Conservation (phyloP, 2,329 filamentous ascomycete species). For the Cryphonectria parasitica region DNA sequence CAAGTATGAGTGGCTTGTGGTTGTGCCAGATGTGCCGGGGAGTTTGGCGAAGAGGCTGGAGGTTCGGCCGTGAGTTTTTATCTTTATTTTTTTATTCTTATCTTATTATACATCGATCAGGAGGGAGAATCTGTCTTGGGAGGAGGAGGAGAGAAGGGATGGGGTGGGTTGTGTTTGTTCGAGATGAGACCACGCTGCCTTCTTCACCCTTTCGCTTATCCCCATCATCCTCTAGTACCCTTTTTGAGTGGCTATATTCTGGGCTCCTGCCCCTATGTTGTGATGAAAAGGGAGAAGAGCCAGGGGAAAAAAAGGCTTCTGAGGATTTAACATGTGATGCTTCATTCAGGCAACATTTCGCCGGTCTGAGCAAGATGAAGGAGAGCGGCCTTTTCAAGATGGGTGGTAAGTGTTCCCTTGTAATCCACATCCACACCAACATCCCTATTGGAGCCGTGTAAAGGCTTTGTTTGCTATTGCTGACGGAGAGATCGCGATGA, state of each 20-base stretch:
- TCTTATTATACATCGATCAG: background rate
- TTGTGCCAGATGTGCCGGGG: conserved; percentile 69
- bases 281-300: background rate
- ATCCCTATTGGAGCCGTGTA: no score
- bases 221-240: no score
- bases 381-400: conserved; percentile 64
- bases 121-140: no score
- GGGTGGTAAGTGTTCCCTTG: conserved; percentile 57
- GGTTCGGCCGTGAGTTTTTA: conserved; percentile 56
- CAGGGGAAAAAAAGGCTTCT: no score
- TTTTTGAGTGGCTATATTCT: no score
- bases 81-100: background rate
- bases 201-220: background rate
- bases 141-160: no score
- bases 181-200: no score
- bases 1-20: conserved; percentile 69
- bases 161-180: no score
- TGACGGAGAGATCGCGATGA: conserved; percentile 7
- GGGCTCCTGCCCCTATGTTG: background rate
- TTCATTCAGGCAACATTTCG: conserved; percentile 56
- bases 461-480: background rate
- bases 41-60: conserved; percentile 64
- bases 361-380: conserved; percentile 54
- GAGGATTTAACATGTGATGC: background rate
- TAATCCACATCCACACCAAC: no score